Conservation (phyloP, 257 asterid species). For the Nicotiana knightiana region DNA sequence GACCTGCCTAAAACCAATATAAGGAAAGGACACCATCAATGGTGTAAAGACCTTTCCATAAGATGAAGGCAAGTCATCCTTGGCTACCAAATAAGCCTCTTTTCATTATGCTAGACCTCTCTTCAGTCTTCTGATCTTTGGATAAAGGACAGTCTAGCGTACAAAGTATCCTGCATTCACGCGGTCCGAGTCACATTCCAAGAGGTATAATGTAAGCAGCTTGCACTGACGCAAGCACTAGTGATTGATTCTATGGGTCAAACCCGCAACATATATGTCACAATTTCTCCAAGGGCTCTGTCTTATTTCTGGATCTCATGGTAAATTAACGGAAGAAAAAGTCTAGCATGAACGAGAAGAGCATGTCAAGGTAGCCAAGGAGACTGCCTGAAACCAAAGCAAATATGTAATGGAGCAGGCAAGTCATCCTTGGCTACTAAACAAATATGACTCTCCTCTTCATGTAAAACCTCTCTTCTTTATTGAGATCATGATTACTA, state of each 20-base stretch:
- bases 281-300: too few relatives aligned
- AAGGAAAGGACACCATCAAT: neutral
- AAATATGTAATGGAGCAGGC: neutral
- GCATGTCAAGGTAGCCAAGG: conserved; percentile 7
- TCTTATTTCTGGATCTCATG: too few relatives aligned
- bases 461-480: neutral
- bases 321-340: neutral
- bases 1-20: too few relatives aligned
- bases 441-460: neutral
- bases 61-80: neutral
- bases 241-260: too few relatives aligned
- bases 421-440: conserved; percentile 9
- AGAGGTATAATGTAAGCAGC: too few relatives aligned
- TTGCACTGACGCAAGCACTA: too few relatives aligned
- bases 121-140: neutral
- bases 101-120: neutral
- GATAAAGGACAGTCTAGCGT: too few relatives aligned
- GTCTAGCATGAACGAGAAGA: conserved; percentile 1
- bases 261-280: too few relatives aligned
- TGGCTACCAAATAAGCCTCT: neutral
- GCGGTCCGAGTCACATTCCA: too few relatives aligned
- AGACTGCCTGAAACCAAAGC: neutral
- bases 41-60: neutral
- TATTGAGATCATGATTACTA: neutral
- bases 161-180: too few relatives aligned